Conservation (phyloP, 2,329 filamentous ascomycete genomes). For the Sporothrix euskadiensis region DNA sequence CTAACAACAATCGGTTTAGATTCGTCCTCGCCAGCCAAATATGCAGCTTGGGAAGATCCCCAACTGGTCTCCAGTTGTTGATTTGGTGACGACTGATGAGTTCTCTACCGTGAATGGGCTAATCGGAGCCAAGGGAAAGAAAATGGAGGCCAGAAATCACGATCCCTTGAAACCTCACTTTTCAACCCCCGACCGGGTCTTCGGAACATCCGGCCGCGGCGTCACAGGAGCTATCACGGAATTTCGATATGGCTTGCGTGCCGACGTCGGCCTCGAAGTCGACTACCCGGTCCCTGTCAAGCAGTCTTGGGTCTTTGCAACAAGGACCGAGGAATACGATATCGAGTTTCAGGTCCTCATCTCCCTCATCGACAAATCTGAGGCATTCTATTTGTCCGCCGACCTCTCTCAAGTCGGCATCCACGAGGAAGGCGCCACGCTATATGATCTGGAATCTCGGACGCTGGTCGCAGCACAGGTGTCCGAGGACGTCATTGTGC, state of each 20-base stretch:
- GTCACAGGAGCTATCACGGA: slow-evolving; percentile 65
- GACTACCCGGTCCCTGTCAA: slow-evolving; percentile 52
- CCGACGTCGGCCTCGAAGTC: slow-evolving; percentile 62
- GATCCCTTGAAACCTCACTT: slow-evolving; percentile 50
- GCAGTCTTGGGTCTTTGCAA: slow-evolving; percentile 55
- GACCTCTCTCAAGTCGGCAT: slow-evolving; percentile 51
- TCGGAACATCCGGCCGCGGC: slow-evolving; percentile 66
- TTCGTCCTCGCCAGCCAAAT: slow-evolving; percentile 50
- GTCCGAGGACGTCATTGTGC: slow-evolving; percentile 46
- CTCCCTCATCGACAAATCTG: slow-evolving; percentile 52
- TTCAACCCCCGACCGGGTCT: slow-evolving; percentile 60
- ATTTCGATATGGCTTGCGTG: slow-evolving; percentile 68
- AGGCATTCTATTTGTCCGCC: slow-evolving; percentile 50
- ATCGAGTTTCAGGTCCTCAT: slow-evolving; percentile 48
- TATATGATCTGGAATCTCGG: slow-evolving; percentile 54
- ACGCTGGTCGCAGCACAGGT: slow-evolving; percentile 52
- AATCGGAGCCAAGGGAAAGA: slow-evolving; percentile 29
- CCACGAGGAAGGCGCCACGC: slow-evolving; percentile 44
- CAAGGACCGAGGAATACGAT: slow-evolving; percentile 32
- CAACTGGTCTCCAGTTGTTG: slow-evolving; percentile 63
- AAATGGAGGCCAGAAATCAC: slow-evolving; percentile 28
- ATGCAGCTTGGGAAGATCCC: slow-evolving; percentile 60
- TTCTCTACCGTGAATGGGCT: slow-evolving; percentile 38
- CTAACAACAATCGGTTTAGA: slow-evolving; percentile 39
- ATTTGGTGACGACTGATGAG: slow-evolving; percentile 52